Evolutionary conservation across 2,329 filamentous ascomycete genomes (phyloP), one percentile per base, ranked within the genome.

Genomic region (Byssochlamys sp.): DNA sequence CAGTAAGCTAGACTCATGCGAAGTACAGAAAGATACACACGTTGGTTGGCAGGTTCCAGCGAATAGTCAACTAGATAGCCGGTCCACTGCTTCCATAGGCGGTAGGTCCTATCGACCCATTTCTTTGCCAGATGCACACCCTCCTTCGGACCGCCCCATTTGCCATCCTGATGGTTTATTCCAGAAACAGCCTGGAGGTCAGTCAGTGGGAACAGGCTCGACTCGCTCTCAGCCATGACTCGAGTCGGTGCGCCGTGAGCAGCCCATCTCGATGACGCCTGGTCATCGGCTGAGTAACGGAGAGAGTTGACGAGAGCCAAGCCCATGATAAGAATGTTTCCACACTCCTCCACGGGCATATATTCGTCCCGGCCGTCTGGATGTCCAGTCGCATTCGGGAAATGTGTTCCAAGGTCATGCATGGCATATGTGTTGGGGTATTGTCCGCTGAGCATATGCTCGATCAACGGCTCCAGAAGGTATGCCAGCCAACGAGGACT

Each of bases 401-500:
- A 82, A 57, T 79, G 75, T 0, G 74, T 70, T 3, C 80, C 80
- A 7, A 83, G 66, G 58, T 83, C 80, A 61, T 82, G 78, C 69
- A 81, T 81, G 9, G 76, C 73, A 63, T 77, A 81, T 24, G 75
- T 80, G 66, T 88, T 92, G 6, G 90, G 90, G 68, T 94, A 95
- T 69, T 91, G 87, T 1, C 88, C 88, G 67, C 87, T 90, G 26
- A 89, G 74, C 77, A 89, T 89, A 70, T 94, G 88, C 72, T 94
- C 89, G 55, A 94, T 80, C 26, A 92, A 77, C 4, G 89, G 89
- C 69, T 92, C 88, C 3, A 94, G 77, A 2, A 92, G 78, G 66
- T 91, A 91, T 1, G 85, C 87, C 57, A 91, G 76, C 88, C 89
- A 92, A 58, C 83, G 79, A 2, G 89, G 89, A 64, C 91, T 91